Conservation (phyloP, 2,329 filamentous ascomycete species). For the Claviceps digitariae region DNA sequence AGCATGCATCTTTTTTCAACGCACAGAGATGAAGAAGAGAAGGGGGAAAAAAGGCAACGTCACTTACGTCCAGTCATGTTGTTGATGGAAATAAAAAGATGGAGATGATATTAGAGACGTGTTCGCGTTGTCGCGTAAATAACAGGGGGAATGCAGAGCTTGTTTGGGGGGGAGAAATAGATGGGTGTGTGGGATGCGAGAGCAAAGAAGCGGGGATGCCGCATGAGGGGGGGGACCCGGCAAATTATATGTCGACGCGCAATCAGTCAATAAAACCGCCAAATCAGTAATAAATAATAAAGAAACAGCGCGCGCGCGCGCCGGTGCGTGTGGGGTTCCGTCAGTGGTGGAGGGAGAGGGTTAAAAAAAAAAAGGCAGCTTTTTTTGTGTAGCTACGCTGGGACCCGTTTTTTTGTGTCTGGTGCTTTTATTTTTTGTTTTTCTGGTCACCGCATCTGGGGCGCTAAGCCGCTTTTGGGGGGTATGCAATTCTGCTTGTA, state of each 20-base stretch:
- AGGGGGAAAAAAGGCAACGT: constrained; percentile 6
- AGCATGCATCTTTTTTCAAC: too few relatives aligned
- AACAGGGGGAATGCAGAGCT: background rate
- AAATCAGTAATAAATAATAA: background rate
- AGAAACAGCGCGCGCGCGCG: too few relatives aligned
- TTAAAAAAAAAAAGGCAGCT: too few relatives aligned
- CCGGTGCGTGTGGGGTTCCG: too few relatives aligned
- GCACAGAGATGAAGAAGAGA: background rate
- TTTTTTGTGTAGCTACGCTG: too few relatives aligned
- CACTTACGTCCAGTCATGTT: constrained; percentile 64
- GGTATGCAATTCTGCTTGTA: too few relatives aligned
- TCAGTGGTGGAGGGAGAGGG: too few relatives aligned
- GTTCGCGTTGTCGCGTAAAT: background rate
- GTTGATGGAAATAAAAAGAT: constrained; percentile 30
- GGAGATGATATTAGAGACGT: background rate
- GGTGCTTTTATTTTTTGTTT: too few relatives aligned
- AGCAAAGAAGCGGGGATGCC: background rate
- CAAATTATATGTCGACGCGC: background rate
- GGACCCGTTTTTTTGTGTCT: too few relatives aligned
- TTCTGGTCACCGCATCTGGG: too few relatives aligned
- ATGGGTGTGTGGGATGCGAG: background rate
- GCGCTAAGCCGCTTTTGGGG: too few relatives aligned
- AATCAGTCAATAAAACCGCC: background rate
- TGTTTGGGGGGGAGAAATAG: background rate
- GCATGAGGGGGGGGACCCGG: background rate